Percentiles rank a stretch among this genome's conserved stretches.
Conservation (phyloP, 1,139 yeast species). For the Candida albicans region DNA sequence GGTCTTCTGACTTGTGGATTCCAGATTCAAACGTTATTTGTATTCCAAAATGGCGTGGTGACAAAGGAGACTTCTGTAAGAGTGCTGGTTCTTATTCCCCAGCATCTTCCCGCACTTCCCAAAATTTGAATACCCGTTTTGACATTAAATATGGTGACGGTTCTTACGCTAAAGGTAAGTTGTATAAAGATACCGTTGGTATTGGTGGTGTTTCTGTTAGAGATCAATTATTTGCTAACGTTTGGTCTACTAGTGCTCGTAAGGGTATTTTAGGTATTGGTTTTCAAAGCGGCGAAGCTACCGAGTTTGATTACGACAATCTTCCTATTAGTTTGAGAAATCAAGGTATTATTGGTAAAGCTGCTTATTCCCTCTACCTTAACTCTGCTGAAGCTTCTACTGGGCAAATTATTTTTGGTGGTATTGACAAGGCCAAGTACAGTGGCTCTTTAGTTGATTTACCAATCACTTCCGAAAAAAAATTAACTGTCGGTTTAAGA, state of each 20-base stretch:
- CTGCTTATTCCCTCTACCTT: slow-evolving; percentile 37
- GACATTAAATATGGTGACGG: slow-evolving; percentile 11
- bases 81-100: slow-evolving; percentile 2
- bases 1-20: slow-evolving; percentile 39
- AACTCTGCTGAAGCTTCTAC: slow-evolving; percentile 19
- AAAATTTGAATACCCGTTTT: slow-evolving; percentile 9
- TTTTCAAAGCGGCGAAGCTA: slow-evolving; percentile 13
- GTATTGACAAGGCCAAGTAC: slow-evolving; percentile 29
- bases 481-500: slow-evolving; percentile 4
- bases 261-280: slow-evolving; percentile 25
- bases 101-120: neutral
- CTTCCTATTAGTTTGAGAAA: slow-evolving; percentile 29
- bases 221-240: slow-evolving; percentile 18
- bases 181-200: slow-evolving; percentile 50
- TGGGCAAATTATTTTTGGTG: slow-evolving; percentile 32
- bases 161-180: slow-evolving; percentile 44
- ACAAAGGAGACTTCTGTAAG: neutral
- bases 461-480: slow-evolving; percentile 7
- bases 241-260: slow-evolving; percentile 10
- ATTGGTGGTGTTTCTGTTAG: slow-evolving; percentile 11
- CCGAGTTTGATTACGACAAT: slow-evolving; percentile 25
- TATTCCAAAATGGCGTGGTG: slow-evolving; percentile 5
- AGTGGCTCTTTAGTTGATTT: slow-evolving; percentile 19
- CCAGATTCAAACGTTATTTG: slow-evolving; percentile 22
- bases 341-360: slow-evolving; percentile 49